Conservation (phyloP, 805 yeast species). For the Wilhelminamyces savonicus region DNA sequence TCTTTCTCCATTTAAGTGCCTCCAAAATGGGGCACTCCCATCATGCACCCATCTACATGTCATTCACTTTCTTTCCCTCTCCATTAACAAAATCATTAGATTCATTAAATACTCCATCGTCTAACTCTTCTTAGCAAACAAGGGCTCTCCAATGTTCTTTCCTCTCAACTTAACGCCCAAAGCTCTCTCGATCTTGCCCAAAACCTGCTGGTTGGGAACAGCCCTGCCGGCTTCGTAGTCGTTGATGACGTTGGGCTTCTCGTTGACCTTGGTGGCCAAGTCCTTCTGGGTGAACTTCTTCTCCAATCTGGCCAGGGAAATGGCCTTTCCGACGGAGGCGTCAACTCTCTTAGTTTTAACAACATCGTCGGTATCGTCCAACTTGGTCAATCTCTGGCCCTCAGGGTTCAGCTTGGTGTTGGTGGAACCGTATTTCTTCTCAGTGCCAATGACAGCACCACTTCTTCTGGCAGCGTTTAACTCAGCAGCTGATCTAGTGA, state of each 20-base stretch:
- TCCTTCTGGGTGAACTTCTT: conserved; percentile 92
- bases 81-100: too few relatives aligned
- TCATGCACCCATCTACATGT: too few relatives aligned
- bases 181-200: conserved; percentile 88
- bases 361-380: conserved; percentile 90
- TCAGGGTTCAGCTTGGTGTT: conserved; percentile 68
- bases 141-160: conserved; percentile 88
- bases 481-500: conserved; percentile 71
- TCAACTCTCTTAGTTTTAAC: conserved; percentile 89
- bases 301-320: conserved; percentile 78
- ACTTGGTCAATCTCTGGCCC: conserved; percentile 90
- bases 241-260: conserved; percentile 90
- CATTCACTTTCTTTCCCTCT: too few relatives aligned
- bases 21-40: too few relatives aligned
- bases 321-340: conserved; percentile 78
- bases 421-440: conserved; percentile 75
- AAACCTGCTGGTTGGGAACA: conserved; percentile 89
- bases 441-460: conserved; percentile 85
- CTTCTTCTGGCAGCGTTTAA: conserved; percentile 92
- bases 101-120: too few relatives aligned
- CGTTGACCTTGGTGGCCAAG: conserved; percentile 90
- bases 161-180: conserved; percentile 95
- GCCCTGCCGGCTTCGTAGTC: conserved; percentile 98
- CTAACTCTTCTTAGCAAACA: conserved; percentile 57
- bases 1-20: too few relatives aligned